phyloP scores from a whole-genome alignment of 495 filamentous ascomycete genomes.

The Podospora tetraspora region DNA sequence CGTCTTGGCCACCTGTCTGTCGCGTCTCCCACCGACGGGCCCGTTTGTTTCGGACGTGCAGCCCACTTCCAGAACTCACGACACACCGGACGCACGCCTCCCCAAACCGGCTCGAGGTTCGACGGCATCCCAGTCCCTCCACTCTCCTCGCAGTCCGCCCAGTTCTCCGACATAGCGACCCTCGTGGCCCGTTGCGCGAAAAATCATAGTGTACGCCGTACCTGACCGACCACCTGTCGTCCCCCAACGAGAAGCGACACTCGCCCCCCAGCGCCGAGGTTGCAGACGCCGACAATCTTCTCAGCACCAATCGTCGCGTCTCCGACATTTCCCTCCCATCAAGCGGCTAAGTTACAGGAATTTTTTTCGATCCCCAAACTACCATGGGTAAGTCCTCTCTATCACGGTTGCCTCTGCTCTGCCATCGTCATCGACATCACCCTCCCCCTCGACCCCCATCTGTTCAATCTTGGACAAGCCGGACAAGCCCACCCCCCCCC shows the following conservation, averaged over 20 bases:
- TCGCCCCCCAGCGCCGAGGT: conserved; percentile 19
- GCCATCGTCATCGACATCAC: neutral
- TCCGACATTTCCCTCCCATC: conserved; percentile 30
- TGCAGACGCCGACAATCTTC: conserved; percentile 17
- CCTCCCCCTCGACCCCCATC: neutral
- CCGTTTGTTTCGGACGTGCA: conserved; percentile 29
- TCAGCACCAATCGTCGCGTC: conserved; percentile 32
- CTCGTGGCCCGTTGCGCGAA: conserved; percentile 27
- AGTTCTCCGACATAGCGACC: conserved; percentile 6
- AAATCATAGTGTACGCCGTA: conserved; percentile 24
- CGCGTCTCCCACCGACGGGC: conserved; percentile 14
- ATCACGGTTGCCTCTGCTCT: conserved; percentile 10
- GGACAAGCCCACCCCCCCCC: too few species aligned
- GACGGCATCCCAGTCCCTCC: conserved; percentile 13
- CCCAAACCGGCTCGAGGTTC: conserved; percentile 24
- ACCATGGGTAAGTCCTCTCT: conserved; percentile 42
- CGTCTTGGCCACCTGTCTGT: conserved; percentile 8
- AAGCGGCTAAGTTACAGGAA: conserved; percentile 41
- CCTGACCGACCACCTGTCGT: conserved; percentile 20
- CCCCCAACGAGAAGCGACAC: conserved; percentile 20
- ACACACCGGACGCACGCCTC: conserved; percentile 26
- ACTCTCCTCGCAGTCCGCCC: conserved; percentile 5
- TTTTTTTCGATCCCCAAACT: conserved; percentile 27
- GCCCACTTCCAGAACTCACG: conserved; percentile 20
- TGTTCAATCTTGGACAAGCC: neutral